phyloP scores from a whole-genome alignment of 306 rosid genomes.

The Vicia villosa region DNA sequence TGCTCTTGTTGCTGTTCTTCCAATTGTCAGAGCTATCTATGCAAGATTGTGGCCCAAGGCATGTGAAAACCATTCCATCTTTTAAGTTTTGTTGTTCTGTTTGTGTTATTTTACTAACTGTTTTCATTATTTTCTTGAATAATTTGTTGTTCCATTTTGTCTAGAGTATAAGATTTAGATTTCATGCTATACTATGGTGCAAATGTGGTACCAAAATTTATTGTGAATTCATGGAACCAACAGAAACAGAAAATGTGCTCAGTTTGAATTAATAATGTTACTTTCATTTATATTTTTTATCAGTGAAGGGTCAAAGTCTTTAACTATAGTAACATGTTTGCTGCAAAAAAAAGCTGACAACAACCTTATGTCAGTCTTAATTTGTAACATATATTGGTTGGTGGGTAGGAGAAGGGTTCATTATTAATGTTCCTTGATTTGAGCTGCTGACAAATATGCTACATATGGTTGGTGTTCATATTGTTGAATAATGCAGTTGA shows the following conservation, averaged over 20 bases:
- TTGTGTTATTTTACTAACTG: conserved; percentile 23
- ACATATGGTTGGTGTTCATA: conserved; percentile 15
- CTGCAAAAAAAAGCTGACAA: conserved; percentile 5
- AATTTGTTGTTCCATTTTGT: conserved; percentile 27
- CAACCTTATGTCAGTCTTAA: conserved; percentile 7
- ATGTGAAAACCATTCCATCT: conserved; percentile 64
- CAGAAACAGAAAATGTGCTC: not conserved
- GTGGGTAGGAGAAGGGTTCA: conserved; percentile 4
- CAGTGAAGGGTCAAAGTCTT: not conserved
- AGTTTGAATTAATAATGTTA: not conserved
- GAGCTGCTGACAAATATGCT: conserved; percentile 12
- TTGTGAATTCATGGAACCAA: conserved; percentile 36
- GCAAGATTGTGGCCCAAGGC: conserved; percentile 68
- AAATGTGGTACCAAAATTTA: conserved; percentile 32
- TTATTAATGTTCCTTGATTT: conserved; percentile 9
- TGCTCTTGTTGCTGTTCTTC: conserved; percentile 78
- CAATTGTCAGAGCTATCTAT: conserved; percentile 68
- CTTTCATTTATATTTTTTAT: too few relatives aligned
- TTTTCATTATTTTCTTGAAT: conserved; percentile 30
- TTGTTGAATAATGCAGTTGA: conserved; percentile 33
- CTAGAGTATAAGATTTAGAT: conserved; percentile 27
- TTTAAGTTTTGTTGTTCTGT: conserved; percentile 44
- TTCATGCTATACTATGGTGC: conserved; percentile 28
- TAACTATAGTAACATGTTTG: not conserved
- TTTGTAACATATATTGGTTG: conserved; percentile 8